Conservation (phyloP, 768 basidiomycete species). For the Boletus vermiculosoides region DNA sequence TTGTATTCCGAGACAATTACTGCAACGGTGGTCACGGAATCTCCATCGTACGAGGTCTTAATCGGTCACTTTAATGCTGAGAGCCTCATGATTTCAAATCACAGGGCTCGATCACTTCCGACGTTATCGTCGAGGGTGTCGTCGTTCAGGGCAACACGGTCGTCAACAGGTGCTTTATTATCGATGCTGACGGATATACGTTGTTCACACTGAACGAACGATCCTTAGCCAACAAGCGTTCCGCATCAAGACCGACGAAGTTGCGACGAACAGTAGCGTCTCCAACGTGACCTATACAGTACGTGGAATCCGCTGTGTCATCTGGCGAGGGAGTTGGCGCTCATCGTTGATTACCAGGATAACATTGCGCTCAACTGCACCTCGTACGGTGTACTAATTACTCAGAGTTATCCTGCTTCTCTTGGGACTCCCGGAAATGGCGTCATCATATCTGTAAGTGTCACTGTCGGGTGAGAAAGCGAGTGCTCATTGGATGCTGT, state of each 20-base stretch:
- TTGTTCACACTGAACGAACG: background rate
- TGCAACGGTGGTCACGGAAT: constrained; percentile 67
- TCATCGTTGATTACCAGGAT: constrained; percentile 30
- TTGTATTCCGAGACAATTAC: constrained; percentile 49
- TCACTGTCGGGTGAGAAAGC: background rate
- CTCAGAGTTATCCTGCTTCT: constrained; percentile 58
- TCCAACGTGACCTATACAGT: constrained; percentile 50
- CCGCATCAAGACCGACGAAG: constrained; percentile 55
- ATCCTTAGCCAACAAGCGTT: constrained; percentile 48
- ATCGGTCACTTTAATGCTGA: background rate
- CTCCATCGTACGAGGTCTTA: constrained; percentile 38
- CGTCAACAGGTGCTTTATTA: constrained; percentile 27
- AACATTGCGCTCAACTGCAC: constrained; percentile 52
- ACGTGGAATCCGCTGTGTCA: constrained; percentile 1
- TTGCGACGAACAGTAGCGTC: constrained; percentile 47
- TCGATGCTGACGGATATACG: background rate
- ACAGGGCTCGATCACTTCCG: constrained; percentile 53
- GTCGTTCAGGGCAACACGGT: constrained; percentile 53
- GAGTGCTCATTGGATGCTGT: background rate
- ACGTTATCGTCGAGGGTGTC: constrained; percentile 47
- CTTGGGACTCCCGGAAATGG: constrained; percentile 55
- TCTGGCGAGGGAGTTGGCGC: too few relatives aligned
- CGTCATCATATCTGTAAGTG: constrained; percentile 48
- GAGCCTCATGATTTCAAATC: background rate
- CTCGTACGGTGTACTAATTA: constrained; percentile 56